Evolutionary conservation across 768 basidiomycete genomes (phyloP), one percentile per base, ranked within the genome.

Genomic region (Lactarius quietus): DNA sequence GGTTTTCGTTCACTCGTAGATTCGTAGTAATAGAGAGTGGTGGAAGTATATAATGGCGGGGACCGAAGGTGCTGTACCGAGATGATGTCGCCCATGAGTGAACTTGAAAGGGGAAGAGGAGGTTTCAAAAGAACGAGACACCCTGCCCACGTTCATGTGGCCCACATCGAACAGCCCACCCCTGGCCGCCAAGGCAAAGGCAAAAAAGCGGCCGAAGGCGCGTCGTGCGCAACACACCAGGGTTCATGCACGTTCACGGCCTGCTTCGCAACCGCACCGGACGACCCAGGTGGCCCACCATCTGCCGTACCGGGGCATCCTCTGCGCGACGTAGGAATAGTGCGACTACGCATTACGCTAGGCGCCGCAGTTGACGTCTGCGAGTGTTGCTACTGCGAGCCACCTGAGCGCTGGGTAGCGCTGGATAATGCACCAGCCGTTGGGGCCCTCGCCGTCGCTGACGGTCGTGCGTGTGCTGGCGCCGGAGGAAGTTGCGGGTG

Each of bases 341-440:
- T 92, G 63, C 84, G 81, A 71, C 89, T 89, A 31, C 89, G 80
- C 57, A 77, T 79, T 26, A 87, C 78, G 26, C 78, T 79, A 18
- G 76, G 75, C 3, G 77, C n/a, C n/a, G n/a, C n/a, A n/a, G n/a
- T 72, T 9, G n/a, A 74, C 73, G 18, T 77, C 72, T 1, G 18
- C 20, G 41, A 43, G 8, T 43, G 41, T 2, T 8, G 41, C 1
- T 18, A 18, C 1, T n/a, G n/a, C n/a, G n/a, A n/a, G 23, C 41
- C 38, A 18, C 45, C 9, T 14, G 33, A 1, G 20, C 60, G 53
- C 17, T 53, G 43, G 45, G 18, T 38, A 55, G 38, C 60, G 60
- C 10, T 70, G 76, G 71, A 54, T 58, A 53, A 69, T 75, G 75
- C 67, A 69, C 72, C 62, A 76, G 63, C 55, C 73, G 62, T 72